Percentiles rank a stretch among this genome's conserved stretches.
Conservation (phyloP, 306 rosid species). For the Cucumis hystrix region DNA sequence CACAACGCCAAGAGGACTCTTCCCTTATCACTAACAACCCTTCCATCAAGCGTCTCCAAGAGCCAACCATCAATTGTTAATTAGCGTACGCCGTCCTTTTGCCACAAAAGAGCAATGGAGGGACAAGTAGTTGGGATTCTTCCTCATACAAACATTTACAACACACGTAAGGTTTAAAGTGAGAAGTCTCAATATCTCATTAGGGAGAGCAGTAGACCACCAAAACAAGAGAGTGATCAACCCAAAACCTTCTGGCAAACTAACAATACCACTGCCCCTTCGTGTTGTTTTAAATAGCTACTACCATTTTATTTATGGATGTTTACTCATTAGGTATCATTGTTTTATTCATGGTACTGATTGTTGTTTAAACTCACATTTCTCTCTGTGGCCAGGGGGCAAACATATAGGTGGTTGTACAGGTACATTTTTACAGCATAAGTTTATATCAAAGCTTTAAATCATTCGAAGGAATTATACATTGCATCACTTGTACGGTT, state of each 20-base stretch:
- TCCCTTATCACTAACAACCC: not conserved
- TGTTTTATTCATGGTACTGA: not conserved
- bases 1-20: not conserved
- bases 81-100: not conserved
- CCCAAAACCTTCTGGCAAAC: no score
- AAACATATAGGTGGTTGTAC: conserved; percentile 91
- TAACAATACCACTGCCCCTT: not conserved
- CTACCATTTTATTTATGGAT: not conserved
- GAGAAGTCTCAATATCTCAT: no score
- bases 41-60: not conserved
- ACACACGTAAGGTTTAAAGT: not conserved
- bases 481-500: not conserved
- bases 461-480: not conserved
- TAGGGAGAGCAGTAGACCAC: no score
- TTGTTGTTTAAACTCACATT: conserved; percentile 9
- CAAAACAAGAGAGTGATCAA: no score
- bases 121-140: not conserved
- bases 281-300: not conserved
- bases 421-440: conserved; percentile 28
- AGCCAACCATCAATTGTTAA: no score
- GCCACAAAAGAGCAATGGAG: not conserved
- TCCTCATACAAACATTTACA: not conserved
- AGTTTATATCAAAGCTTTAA: not conserved
- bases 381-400: conserved; percentile 53
- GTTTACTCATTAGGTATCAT: not conserved